These are phyloP conservation scores for Castanea crenata DNA, from an alignment of 306 rosid species.

Conservation along the genomic window DNA sequence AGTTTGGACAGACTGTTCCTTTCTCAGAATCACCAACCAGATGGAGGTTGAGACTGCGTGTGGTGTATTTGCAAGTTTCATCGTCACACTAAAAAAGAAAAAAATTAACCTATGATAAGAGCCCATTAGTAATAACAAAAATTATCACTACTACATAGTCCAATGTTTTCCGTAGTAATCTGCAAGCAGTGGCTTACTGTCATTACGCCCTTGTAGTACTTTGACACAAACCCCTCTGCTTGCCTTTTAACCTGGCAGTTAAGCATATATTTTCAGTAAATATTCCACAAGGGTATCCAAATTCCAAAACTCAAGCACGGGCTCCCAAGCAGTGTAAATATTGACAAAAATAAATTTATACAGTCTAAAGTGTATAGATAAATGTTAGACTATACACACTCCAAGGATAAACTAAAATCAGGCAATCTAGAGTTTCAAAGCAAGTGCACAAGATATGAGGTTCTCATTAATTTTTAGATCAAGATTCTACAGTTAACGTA, in stretches of 20 bases:
- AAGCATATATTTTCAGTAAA: constrained; percentile 5
- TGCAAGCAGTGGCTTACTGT: constrained; percentile 47
- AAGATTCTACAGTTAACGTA: not conserved
- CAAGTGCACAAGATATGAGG: not conserved
- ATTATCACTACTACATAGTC: not conserved
- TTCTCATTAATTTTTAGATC: not conserved
- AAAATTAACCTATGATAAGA: constrained; percentile 7
- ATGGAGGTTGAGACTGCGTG: constrained; percentile 72
- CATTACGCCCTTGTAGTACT: constrained; percentile 72
- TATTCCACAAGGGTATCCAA: not conserved
- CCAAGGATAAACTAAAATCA: not conserved
- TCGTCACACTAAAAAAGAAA: constrained; percentile 79
- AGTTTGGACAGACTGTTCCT: constrained; percentile 92
- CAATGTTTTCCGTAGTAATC: constrained; percentile 8
- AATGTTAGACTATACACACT: not conserved
- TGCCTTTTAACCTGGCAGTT: constrained; percentile 78
- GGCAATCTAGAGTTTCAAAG: not conserved
- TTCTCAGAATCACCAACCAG: constrained; percentile 85
- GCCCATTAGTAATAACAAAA: not conserved
- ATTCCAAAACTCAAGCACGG: not conserved
- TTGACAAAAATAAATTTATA: not conserved
- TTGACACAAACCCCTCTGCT: constrained; percentile 62
- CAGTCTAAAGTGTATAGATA: not conserved
- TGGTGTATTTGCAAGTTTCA: constrained; percentile 79
- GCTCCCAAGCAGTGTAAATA: not conserved